Evolutionary conservation across 331 rosid genomes (phyloP).

Genomic region (Ulmus americana): DNA sequence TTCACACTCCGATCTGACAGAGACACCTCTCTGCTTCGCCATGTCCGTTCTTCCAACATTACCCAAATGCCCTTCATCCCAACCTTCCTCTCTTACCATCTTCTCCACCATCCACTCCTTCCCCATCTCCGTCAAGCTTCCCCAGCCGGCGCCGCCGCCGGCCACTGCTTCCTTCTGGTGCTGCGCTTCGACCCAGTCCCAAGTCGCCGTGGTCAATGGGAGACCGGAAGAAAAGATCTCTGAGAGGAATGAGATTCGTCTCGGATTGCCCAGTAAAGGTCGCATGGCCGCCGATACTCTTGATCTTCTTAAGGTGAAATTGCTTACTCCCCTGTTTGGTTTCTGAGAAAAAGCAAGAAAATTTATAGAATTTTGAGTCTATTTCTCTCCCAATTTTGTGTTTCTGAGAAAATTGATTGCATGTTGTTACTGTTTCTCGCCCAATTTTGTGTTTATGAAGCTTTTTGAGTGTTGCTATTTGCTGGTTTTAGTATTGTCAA

Average conservation of each 20-base stretch:
- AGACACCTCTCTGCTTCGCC: neutral
- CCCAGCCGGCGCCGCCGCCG: neutral
- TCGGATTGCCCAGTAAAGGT: conserved; percentile 92
- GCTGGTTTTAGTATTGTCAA: no score
- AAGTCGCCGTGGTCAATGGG: conserved; percentile 41
- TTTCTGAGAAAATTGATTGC: neutral
- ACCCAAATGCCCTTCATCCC: conserved; percentile 25
- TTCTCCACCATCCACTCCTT: conserved; percentile 8
- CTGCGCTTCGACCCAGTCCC: conserved; percentile 39
- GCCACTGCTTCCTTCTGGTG: conserved; percentile 10
- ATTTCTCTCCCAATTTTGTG: neutral
- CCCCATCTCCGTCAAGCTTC: conserved; percentile 21
- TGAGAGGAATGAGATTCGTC: conserved; percentile 57
- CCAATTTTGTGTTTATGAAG: neutral
- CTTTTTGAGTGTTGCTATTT: no score
- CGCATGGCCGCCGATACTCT: conserved; percentile 82
- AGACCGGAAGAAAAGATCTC: conserved; percentile 16
- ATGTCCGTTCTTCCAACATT: conserved; percentile 30
- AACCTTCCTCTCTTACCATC: neutral
- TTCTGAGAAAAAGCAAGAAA: neutral
- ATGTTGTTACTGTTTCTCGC: neutral
- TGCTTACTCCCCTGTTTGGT: neutral
- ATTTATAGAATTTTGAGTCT: neutral
- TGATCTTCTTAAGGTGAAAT: conserved; percentile 67
- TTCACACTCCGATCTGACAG: neutral